A percentile compares a stretch with the other conserved stretches of the same genome.
Evolutionary conservation across 495 filamentous ascomycete genomes (phyloP).

Genomic region (Penicillium ucsense): DNA sequence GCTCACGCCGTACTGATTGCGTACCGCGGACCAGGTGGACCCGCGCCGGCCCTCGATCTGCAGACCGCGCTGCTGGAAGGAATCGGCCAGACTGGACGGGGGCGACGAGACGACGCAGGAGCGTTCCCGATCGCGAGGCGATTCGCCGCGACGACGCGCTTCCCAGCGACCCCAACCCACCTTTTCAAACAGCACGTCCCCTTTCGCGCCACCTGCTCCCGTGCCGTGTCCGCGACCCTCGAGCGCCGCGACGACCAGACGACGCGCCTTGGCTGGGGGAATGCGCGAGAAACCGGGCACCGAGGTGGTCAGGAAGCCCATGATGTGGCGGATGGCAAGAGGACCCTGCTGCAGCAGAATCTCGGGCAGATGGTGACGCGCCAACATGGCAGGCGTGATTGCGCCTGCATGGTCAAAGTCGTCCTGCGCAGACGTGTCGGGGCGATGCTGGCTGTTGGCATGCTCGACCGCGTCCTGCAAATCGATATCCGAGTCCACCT

Average conservation of each 20-base stretch:
- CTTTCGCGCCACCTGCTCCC: conserved; percentile 52
- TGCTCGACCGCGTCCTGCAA: conserved; percentile 58
- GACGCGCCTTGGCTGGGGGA: conserved; percentile 81
- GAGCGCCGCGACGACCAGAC: conserved; percentile 75
- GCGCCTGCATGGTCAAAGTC: conserved; percentile 61
- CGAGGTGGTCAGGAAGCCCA: conserved; percentile 83
- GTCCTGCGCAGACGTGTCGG: conserved; percentile 25
- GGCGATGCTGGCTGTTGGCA: conserved; percentile 33
- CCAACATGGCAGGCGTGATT: conserved; percentile 79
- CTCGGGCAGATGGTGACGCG: conserved; percentile 83
- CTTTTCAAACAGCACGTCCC: conserved; percentile 87
- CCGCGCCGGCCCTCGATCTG: conserved; percentile 43
- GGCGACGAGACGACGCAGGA: conserved; percentile 25
- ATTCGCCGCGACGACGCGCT: conserved; percentile 62
- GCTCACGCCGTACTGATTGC: conserved; percentile 48
- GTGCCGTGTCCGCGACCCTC: conserved; percentile 61
- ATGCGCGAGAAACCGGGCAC: conserved; percentile 91
- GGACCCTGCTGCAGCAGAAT: conserved; percentile 86
- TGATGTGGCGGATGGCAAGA: conserved; percentile 87
- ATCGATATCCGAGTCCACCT: conserved; percentile 83
- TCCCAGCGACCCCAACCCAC: conserved; percentile 97
- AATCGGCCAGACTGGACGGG: conserved; percentile 44
- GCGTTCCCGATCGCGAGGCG: conserved; percentile 35
- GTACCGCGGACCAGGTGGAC: conserved; percentile 38
- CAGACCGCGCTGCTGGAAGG: conserved; percentile 45